A percentile compares a stretch with the other conserved stretches of the same genome.
These are phyloP conservation scores for Exophiala bonariae DNA, from an alignment of 2,329 filamentous ascomycete genomes.

Conservation along the genomic window DNA sequence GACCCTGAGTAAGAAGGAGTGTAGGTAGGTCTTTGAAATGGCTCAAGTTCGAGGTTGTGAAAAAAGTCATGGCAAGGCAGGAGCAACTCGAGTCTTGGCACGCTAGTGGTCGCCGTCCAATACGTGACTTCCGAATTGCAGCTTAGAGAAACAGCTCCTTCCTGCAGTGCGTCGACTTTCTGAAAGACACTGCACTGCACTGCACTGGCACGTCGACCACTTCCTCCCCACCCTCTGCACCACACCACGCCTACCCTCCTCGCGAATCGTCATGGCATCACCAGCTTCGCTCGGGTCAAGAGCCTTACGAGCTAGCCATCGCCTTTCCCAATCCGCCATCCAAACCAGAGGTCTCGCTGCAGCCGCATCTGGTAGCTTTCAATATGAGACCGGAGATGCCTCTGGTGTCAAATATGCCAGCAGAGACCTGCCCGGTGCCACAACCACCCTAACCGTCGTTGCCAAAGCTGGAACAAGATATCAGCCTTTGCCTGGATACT, in stretches of 20 bases:
- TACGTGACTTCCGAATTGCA: background rate
- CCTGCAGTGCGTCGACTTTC: too few species aligned
- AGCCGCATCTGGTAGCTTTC: constrained; percentile 72
- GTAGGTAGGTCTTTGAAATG: too few species aligned
- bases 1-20: too few species aligned
- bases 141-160: constrained; percentile 23
- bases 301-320: constrained; percentile 62
- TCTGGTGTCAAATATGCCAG: constrained; percentile 89
- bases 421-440: constrained; percentile 83
- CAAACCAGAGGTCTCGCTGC: constrained; percentile 64
- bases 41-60: too few species aligned
- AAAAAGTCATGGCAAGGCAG: too few species aligned
- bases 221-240: too few species aligned
- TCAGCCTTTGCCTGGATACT: constrained; percentile 83
- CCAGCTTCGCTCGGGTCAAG: constrained; percentile 64
- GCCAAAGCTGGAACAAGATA: constrained; percentile 93
- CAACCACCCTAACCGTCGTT: constrained; percentile 86
- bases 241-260: constrained; percentile 48
- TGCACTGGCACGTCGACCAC: too few species aligned
- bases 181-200: too few species aligned
- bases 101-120: too few species aligned
- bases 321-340: constrained; percentile 56
- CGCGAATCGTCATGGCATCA: constrained; percentile 66
- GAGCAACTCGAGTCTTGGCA: too few species aligned
- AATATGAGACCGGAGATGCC: constrained; percentile 84